Evolutionary conservation across 805 yeast genomes (phyloP).

Genomic region (Lipomyces yamadae): DNA sequence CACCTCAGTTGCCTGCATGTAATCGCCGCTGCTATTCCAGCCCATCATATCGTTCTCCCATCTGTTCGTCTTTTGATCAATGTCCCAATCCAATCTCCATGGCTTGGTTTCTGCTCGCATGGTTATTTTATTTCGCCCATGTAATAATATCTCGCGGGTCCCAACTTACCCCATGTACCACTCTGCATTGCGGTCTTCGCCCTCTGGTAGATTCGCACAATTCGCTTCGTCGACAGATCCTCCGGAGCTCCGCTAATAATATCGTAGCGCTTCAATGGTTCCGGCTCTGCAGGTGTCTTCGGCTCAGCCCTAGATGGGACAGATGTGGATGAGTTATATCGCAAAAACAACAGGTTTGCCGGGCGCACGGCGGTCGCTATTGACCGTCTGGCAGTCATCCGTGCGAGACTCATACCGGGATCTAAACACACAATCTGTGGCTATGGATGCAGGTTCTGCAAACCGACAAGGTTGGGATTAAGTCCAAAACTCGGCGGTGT

Average conservation of each 20-base stretch:
- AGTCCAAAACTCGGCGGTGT: conserved; percentile 13
- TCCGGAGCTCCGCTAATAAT: conserved; percentile 76
- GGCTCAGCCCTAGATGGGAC: conserved; percentile 19
- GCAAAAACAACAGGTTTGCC: conserved; percentile 6
- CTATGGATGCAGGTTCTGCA: background rate
- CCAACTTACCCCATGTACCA: conserved; percentile 50
- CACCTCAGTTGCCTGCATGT: conserved; percentile 76
- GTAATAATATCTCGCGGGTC: background rate
- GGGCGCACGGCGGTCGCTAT: conserved; percentile 7
- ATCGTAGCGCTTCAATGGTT: conserved; percentile 54
- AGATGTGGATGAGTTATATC: conserved; percentile 24
- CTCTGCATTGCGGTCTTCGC: conserved; percentile 83
- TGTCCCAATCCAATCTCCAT: conserved; percentile 88
- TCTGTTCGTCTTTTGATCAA: conserved; percentile 72
- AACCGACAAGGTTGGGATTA: background rate
- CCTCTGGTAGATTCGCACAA: conserved; percentile 77
- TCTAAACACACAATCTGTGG: conserved; percentile 26
- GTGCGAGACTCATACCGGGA: conserved; percentile 13
- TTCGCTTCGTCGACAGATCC: conserved; percentile 62
- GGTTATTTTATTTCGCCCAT: background rate
- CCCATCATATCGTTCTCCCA: conserved; percentile 93
- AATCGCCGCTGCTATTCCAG: conserved; percentile 77
- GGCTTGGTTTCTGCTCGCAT: conserved; percentile 42
- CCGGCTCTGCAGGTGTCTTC: conserved; percentile 33
- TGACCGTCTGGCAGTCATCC: conserved; percentile 12